phyloP scores from a whole-genome alignment of 75 land plant species.

The Azolla pinnata region DNA sequence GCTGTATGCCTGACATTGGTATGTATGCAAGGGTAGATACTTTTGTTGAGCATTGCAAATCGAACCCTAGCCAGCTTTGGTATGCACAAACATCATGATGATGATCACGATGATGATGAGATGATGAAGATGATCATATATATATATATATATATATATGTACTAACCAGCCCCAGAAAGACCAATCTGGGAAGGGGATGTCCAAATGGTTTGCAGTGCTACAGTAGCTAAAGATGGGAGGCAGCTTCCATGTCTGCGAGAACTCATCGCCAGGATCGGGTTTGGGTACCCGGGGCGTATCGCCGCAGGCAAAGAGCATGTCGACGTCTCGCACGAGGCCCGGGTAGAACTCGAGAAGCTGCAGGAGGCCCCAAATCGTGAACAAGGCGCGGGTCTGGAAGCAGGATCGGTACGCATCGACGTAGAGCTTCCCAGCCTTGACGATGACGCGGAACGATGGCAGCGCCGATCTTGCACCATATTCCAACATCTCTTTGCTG shows the following conservation, averaged over 20 bases:
- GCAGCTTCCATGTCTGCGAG: constrained; percentile 17
- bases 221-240: constrained; percentile 55
- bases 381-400: constrained; percentile 50
- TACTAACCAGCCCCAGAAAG: constrained; percentile 72
- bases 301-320: constrained; percentile 46
- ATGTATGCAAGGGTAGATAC: too few species aligned
- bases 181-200: constrained; percentile 69
- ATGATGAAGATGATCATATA: too few species aligned
- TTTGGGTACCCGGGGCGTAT: constrained; percentile 29
- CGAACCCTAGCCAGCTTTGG: too few species aligned
- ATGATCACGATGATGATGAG: too few species aligned
- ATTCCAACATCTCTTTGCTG: constrained; percentile 29
- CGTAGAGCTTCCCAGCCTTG: constrained; percentile 29
- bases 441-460: constrained; percentile 39
- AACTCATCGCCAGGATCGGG: constrained; percentile 6
- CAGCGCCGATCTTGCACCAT: constrained; percentile 14
- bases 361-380: constrained; percentile 49
- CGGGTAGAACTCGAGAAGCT: constrained; percentile 44
- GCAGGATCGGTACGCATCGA: constrained; percentile 21
- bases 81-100: too few species aligned
- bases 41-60: too few species aligned
- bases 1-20: too few species aligned
- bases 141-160: too few species aligned
- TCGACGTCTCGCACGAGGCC: constrained; percentile 56
- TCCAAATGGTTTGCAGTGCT: constrained; percentile 29